phyloP scores from a whole-genome alignment of 768 basidiomycete species.

The Asterophora lycoperdoides region DNA sequence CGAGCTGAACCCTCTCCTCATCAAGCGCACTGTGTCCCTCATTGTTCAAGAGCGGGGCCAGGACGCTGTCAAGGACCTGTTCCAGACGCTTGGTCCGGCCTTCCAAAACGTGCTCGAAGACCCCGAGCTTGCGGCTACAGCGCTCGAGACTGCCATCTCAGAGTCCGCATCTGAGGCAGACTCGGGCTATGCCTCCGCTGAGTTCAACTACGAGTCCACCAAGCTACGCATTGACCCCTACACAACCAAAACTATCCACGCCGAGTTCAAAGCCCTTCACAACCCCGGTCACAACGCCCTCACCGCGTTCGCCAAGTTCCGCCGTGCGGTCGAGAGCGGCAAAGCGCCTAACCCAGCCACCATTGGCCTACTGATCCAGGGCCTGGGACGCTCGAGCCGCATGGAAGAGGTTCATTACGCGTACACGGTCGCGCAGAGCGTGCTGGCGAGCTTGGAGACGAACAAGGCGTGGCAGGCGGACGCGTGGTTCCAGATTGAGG shows the following conservation, averaged over 20 bases:
- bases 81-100: constrained; percentile 29
- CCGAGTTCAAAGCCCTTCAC: constrained; percentile 1
- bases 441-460: constrained; percentile 44
- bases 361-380: constrained; percentile 61
- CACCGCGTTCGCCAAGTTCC: constrained; percentile 49
- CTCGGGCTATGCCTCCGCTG: constrained; percentile 10
- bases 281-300: constrained; percentile 18
- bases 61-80: constrained; percentile 22
- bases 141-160: constrained; percentile 19
- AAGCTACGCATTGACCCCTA: constrained; percentile 10
- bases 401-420: constrained; percentile 57
- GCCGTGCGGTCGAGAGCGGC: constrained; percentile 38
- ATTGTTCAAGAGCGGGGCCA: constrained; percentile 21
- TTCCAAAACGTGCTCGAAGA: constrained; percentile 25
- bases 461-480: constrained; percentile 43
- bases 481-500: constrained; percentile 81
- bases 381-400: constrained; percentile 60
- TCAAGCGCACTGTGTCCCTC: constrained; percentile 24
- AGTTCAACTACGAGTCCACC: neutral
- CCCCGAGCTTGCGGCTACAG: constrained; percentile 14
- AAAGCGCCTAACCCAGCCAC: constrained; percentile 47
- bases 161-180: constrained; percentile 8
- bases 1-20: constrained; percentile 21
- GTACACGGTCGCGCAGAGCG: constrained; percentile 64
- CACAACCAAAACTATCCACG: constrained; percentile 5